Evolutionary conservation across 257 asterid species (phyloP), one percentile per base, ranked within the genome.

Genomic region (Verbascum thapsus): DNA sequence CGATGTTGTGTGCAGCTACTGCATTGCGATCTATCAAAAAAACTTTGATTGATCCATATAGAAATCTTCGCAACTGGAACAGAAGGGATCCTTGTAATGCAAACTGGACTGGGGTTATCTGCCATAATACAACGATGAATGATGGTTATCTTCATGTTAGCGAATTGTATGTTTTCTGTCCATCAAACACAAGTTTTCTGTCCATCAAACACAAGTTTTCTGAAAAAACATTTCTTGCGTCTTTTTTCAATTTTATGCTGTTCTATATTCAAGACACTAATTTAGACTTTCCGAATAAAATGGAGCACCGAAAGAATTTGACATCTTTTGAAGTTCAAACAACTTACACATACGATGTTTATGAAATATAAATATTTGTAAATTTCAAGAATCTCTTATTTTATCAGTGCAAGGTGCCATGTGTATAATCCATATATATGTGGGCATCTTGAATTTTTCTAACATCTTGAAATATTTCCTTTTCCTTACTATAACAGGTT

Each of bases 61-160:
- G 70, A 71, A 55, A 74, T 72, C 90, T 90, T 56, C 63, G 58
- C 41, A 71, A 58, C 74, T 88, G 98, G 96, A 80, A 62, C 15
- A 58, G 63, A 17, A 89, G 95, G 58, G 96, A 87, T 78, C 94
- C 96, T 30, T 88, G 98, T 64, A 69, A 58, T 64, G 74, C 89
- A 61, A 71, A 76, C 41, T 85, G 96, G 96, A 78, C 86, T 1
- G 94, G 92, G 58, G 72, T 84, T 59, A 45, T 80, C 49, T 91
- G 98, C 87, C 66, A 76, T 61, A 85, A 82, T 74, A 44, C 51
- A 22, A 67, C 90, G 13, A 61, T 77, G 58, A 57, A 26, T 35
- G 95, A 91, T 73, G 83, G 81, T 26, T 82, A 77, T 72, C 72
- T 84, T 70, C 98, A 91, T 68, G 77, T 91, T 41, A 60, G 41